phyloP scores from a whole-genome alignment of 2,329 filamentous ascomycete species.

The Neophaeococcomyces aloes region DNA sequence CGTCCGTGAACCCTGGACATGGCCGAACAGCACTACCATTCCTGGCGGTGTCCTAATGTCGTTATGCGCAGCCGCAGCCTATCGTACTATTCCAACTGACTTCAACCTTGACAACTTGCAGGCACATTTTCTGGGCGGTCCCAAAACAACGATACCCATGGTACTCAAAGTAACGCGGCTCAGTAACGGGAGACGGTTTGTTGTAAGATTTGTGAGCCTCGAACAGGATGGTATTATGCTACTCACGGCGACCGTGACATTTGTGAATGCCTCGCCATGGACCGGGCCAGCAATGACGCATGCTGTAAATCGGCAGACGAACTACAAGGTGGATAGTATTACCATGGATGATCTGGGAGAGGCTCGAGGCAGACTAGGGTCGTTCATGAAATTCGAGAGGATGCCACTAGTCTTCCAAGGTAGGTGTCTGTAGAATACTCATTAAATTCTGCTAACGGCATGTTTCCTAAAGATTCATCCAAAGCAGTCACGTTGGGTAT shows the following conservation, averaged over 20 bases:
- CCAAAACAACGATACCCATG: slow-evolving; percentile 11
- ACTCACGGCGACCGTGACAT: slow-evolving; percentile 14
- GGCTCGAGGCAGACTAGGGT: slow-evolving; percentile 9
- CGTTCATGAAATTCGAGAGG: slow-evolving; percentile 21
- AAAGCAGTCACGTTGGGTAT: slow-evolving; percentile 12
- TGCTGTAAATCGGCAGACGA: slow-evolving; percentile 9
- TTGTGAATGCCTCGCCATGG: slow-evolving; percentile 14
- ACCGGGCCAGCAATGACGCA: slow-evolving; percentile 17
- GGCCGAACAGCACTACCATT: slow-evolving; percentile 14
- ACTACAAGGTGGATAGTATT: slow-evolving; percentile 10
- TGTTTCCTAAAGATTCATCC: slow-evolving; percentile 1
- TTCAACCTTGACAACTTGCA: slow-evolving; percentile 19
- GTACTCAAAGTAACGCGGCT: slow-evolving; percentile 15
- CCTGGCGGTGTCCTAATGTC: slow-evolving; percentile 20
- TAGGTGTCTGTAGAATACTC: background rate
- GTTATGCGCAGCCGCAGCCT: slow-evolving; percentile 14
- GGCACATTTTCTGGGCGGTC: slow-evolving; percentile 17
- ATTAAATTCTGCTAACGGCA: background rate
- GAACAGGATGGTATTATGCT: slow-evolving; percentile 12
- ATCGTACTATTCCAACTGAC: slow-evolving; percentile 14
- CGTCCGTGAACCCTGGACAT: slow-evolving; percentile 18
- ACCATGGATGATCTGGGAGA: slow-evolving; percentile 18
- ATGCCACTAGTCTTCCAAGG: slow-evolving; percentile 16
- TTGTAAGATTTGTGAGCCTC: slow-evolving; percentile 13
- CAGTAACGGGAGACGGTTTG: slow-evolving; percentile 17